Evolutionary conservation across 176 grass and related monocot genomes (phyloP).

Genomic region (Aegilops tauschii): DNA sequence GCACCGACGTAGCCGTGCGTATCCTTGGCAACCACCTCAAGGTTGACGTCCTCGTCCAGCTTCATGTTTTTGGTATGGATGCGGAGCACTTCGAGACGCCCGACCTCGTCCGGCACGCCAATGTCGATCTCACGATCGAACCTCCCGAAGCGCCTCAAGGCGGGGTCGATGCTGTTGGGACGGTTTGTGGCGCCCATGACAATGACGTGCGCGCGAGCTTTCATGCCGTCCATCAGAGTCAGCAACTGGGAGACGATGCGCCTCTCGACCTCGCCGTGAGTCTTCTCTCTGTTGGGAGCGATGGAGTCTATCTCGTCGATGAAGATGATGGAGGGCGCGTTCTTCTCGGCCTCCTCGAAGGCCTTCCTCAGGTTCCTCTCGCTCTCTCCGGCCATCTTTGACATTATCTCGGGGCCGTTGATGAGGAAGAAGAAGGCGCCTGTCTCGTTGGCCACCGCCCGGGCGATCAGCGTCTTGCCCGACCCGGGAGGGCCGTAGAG

Average conservation of each 20-base stretch:
- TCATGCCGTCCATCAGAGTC: slow-evolving; percentile 58
- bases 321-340: slow-evolving; percentile 60
- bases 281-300: too few relatives aligned
- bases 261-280: slow-evolving; percentile 53
- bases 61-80: slow-evolving; percentile 66
- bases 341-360: slow-evolving; percentile 71
- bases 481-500: slow-evolving; percentile 53
- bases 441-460: slow-evolving; percentile 55
- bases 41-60: slow-evolving; percentile 36
- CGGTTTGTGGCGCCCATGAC: slow-evolving; percentile 65
- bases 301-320: slow-evolving; percentile 63
- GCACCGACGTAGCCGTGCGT: slow-evolving; percentile 61
- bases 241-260: slow-evolving; percentile 65
- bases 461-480: slow-evolving; percentile 53
- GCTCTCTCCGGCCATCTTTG: slow-evolving; percentile 59
- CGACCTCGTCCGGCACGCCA: slow-evolving; percentile 60
- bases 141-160: slow-evolving; percentile 54
- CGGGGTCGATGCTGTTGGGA: slow-evolving; percentile 66
- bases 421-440: slow-evolving; percentile 66
- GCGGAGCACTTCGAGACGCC: slow-evolving; percentile 49
- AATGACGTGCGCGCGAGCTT: slow-evolving; percentile 55
- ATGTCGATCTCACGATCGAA: slow-evolving; percentile 65
- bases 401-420: slow-evolving; percentile 68
- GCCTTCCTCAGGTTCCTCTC: slow-evolving; percentile 65
- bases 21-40: slow-evolving; percentile 50